phyloP scores from a whole-genome alignment of 106 monocot genomes.

The Amphibolis antarctica region DNA sequence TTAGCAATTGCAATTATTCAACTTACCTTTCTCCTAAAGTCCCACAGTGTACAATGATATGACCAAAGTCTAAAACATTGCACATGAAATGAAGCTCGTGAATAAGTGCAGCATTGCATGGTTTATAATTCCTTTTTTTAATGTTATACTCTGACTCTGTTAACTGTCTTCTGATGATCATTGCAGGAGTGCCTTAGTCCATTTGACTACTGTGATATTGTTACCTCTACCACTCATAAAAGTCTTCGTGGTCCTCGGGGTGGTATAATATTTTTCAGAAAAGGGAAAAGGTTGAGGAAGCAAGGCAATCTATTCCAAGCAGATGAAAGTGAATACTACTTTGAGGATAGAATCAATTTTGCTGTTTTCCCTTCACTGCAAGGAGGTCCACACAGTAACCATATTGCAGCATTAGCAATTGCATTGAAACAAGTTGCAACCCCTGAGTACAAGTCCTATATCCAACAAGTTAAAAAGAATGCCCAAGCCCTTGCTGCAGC shows the following conservation, averaged over 20 bases:
- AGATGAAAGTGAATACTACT: slow-evolving; percentile 61
- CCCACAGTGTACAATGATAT: no score
- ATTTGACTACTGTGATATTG: slow-evolving; percentile 88
- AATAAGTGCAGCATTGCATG: not conserved
- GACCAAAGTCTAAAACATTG: no score
- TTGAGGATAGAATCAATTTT: slow-evolving; percentile 88
- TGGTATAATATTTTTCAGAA: slow-evolving; percentile 90
- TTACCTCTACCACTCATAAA: slow-evolving; percentile 97
- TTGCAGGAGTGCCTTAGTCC: slow-evolving; percentile 83
- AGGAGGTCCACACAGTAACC: slow-evolving; percentile 97
- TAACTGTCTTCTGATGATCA: not conserved
- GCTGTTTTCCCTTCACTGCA: slow-evolving; percentile 89
- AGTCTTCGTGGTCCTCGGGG: slow-evolving; percentile 90
- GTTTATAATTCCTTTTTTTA: not conserved
- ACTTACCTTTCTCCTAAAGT: no score
- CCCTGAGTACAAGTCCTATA: slow-evolving; percentile 85
- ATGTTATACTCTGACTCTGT: not conserved
- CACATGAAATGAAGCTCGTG: no score
- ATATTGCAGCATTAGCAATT: slow-evolving; percentile 88
- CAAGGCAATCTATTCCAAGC: slow-evolving; percentile 26
- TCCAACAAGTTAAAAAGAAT: slow-evolving; percentile 95
- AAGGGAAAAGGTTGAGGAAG: slow-evolving; percentile 52
- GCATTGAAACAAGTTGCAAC: slow-evolving; percentile 81
- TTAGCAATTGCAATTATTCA: no score
- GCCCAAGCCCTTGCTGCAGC: slow-evolving; percentile 78